Conservation (phyloP, 2,329 filamentous ascomycete genomes). For the Colletotrichum sp. region DNA sequence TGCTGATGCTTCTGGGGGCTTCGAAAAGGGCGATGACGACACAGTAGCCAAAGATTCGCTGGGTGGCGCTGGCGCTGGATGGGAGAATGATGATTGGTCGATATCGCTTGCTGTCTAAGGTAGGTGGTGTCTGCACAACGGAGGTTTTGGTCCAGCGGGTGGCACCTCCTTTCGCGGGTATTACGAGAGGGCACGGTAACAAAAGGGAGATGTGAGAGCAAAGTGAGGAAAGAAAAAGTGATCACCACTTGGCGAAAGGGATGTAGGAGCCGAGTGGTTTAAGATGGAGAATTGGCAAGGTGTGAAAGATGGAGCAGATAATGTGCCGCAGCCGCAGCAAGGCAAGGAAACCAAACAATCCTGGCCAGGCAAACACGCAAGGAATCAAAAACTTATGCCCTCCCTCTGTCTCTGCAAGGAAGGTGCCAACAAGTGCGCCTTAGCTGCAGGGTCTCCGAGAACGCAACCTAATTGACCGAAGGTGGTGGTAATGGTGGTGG, state of each 20-base stretch:
- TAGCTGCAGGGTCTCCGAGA: neutral
- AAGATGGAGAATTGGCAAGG: neutral
- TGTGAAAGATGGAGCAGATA: neutral
- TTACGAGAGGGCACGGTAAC: neutral
- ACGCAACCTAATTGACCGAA: neutral
- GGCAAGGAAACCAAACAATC: neutral
- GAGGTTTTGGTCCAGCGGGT: conserved; percentile 4
- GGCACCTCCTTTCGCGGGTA: neutral
- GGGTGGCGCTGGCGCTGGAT: neutral
- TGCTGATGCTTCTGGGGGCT: conserved; percentile 11
- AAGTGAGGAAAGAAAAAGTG: neutral
- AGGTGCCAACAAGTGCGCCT: neutral
- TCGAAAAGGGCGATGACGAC: conserved; percentile 17
- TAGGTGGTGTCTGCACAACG: neutral
- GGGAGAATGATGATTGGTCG: conserved; percentile 1
- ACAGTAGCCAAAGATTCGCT: conserved; percentile 5
- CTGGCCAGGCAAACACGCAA: neutral
- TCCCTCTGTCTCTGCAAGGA: neutral
- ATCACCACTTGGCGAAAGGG: neutral
- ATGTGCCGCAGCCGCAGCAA: neutral
- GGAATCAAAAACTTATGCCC: neutral
- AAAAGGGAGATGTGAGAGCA: neutral
- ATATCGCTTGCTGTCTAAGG: neutral
- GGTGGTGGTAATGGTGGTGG: neutral
- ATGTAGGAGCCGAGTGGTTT: conserved; percentile 1